A percentile compares a stretch with the other conserved stretches of the same genome.
These are phyloP conservation scores for Pochonia chlamydosporia DNA, from an alignment of 2,329 filamentous ascomycete genomes.

Conservation along the genomic window DNA sequence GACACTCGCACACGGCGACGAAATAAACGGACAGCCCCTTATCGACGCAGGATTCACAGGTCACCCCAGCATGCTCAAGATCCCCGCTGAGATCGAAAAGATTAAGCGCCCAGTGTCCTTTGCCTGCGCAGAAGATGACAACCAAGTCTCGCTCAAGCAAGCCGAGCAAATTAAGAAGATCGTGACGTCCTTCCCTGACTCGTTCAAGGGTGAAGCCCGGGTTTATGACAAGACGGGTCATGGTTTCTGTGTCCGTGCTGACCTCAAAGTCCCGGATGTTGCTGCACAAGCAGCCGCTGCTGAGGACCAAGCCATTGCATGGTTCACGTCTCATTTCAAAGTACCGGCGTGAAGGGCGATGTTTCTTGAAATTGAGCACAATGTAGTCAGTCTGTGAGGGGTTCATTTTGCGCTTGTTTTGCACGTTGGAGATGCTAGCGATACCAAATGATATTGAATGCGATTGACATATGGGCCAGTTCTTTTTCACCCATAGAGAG, in stretches of 20 bases:
- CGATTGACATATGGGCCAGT: no score
- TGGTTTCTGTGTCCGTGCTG: slow-evolving; percentile 34
- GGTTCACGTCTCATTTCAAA: slow-evolving; percentile 24
- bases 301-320: slow-evolving; percentile 27
- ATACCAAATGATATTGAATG: no score
- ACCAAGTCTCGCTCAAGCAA: slow-evolving; percentile 25
- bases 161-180: slow-evolving; percentile 27
- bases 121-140: slow-evolving; percentile 39
- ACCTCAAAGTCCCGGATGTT: slow-evolving; percentile 17
- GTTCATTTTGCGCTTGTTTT: no score
- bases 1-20: slow-evolving; percentile 36
- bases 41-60: slow-evolving; percentile 47
- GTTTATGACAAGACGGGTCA: slow-evolving; percentile 34
- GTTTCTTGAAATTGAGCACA: no score
- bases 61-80: slow-evolving; percentile 42
- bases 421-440: no score
- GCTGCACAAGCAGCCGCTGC: slow-evolving; percentile 22
- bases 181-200: slow-evolving; percentile 27
- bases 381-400: no score
- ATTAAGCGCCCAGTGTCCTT: slow-evolving; percentile 39
- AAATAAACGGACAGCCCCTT: slow-evolving; percentile 28
- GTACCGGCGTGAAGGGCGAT: no score
- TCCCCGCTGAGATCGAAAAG: slow-evolving; percentile 42
- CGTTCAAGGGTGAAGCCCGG: slow-evolving; percentile 27
- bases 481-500: no score